Conservation (phyloP, 2,329 filamentous ascomycete genomes). For the Trichoderma sp. region DNA sequence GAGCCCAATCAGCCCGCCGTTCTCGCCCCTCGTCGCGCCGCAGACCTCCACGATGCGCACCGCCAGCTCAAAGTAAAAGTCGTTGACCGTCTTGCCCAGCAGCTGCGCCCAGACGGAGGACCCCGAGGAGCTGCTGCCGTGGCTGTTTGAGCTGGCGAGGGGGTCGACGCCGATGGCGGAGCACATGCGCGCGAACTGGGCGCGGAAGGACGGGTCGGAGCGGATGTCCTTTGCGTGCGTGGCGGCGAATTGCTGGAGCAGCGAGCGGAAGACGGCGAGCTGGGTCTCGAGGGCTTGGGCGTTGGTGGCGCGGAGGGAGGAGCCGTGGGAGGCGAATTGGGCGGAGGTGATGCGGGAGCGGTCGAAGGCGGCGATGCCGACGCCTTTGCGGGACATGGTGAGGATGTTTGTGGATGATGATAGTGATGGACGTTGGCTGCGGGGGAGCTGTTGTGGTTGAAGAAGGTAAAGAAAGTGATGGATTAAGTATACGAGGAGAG, state of each 20-base stretch:
- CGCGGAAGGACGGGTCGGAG: constrained; percentile 90
- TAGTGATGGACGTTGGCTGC: not conserved
- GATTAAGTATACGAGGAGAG: not conserved
- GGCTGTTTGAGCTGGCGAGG: constrained; percentile 59
- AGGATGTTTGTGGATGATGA: not conserved
- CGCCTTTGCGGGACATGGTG: constrained; percentile 74
- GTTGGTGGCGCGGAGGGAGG: constrained; percentile 81
- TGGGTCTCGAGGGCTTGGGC: constrained; percentile 87
- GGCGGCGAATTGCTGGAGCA: constrained; percentile 92
- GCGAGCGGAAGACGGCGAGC: constrained; percentile 91
- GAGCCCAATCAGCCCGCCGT: constrained; percentile 88
- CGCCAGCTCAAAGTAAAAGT: constrained; percentile 97
- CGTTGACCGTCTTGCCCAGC: constrained; percentile 87
- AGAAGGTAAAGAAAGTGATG: not conserved
- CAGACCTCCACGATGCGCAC: constrained; percentile 96
- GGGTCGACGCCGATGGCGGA: constrained; percentile 95
- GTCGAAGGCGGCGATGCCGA: constrained; percentile 89
- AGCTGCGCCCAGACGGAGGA: constrained; percentile 89
- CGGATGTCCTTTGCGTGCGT: constrained; percentile 96
- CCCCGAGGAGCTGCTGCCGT: constrained; percentile 37
- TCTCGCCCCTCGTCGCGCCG: constrained; percentile 81
- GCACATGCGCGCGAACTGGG: constrained; percentile 98
- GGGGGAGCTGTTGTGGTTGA: not conserved
- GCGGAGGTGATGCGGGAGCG: constrained; percentile 82
- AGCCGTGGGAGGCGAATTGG: constrained; percentile 89